Conservation (phyloP, 2,329 filamentous ascomycete genomes). For the Colletotrichum graminicola region DNA sequence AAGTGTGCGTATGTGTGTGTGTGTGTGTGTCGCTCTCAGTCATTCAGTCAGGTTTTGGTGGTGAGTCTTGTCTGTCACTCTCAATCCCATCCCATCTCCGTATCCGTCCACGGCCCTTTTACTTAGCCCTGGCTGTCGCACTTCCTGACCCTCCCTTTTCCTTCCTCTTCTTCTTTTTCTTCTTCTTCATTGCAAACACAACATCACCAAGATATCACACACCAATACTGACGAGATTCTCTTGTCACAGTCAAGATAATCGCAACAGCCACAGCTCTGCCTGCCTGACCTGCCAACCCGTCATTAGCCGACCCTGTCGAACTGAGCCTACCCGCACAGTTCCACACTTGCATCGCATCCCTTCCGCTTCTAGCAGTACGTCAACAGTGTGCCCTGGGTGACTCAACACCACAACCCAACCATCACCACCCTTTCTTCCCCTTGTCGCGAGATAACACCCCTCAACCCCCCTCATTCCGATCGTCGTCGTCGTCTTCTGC, state of each 20-base stretch:
- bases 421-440: slow-evolving; percentile 19
- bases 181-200: slow-evolving; percentile 62
- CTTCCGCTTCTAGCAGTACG: slow-evolving; percentile 46
- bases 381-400: slow-evolving; percentile 36
- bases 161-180: slow-evolving; percentile 52
- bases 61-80: slow-evolving; percentile 31
- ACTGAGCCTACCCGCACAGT: slow-evolving; percentile 45
- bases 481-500: neutral
- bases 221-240: slow-evolving; percentile 66
- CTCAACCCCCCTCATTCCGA: neutral
- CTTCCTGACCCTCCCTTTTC: slow-evolving; percentile 51
- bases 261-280: slow-evolving; percentile 63
- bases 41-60: slow-evolving; percentile 15
- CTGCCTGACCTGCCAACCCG: slow-evolving; percentile 50
- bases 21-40: slow-evolving; percentile 24
- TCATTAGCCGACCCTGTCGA: slow-evolving; percentile 43
- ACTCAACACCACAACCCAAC: slow-evolving; percentile 39
- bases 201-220: slow-evolving; percentile 57
- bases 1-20: neutral
- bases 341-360: slow-evolving; percentile 41
- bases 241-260: slow-evolving; percentile 72
- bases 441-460: neutral
- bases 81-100: slow-evolving; percentile 42
- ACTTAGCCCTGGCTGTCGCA: slow-evolving; percentile 39
- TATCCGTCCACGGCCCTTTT: slow-evolving; percentile 47